Conservation (phyloP, 2,329 filamentous ascomycete genomes). For the Fusarium poae region DNA sequence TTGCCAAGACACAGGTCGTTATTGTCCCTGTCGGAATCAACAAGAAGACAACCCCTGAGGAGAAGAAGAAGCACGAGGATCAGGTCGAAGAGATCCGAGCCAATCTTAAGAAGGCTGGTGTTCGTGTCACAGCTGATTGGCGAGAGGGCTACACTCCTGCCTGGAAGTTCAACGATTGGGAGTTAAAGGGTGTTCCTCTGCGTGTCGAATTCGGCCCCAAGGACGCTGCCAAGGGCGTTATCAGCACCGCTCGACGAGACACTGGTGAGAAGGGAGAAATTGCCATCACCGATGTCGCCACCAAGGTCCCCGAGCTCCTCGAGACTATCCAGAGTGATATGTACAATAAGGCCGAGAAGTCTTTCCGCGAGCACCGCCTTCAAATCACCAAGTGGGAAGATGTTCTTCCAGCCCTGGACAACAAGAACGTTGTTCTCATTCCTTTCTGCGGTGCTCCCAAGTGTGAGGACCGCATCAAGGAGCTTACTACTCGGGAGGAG, state of each 20-base stretch:
- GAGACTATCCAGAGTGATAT: conserved; percentile 92
- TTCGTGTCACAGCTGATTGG: conserved; percentile 85
- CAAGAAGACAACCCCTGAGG: conserved; percentile 85
- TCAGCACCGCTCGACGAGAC: conserved; percentile 89
- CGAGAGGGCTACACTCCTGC: conserved; percentile 93
- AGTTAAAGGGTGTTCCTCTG: conserved; percentile 93
- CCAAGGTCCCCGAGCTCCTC: conserved; percentile 82
- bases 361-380: conserved; percentile 85
- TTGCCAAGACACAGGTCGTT: conserved; percentile 87
- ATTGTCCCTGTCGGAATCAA: conserved; percentile 94
- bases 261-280: conserved; percentile 86
- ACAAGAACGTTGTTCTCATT: conserved; percentile 92
- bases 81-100: conserved; percentile 79
- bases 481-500: conserved; percentile 82
- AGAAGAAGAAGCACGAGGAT: conserved; percentile 79
- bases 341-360: conserved; percentile 78
- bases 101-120: conserved; percentile 76
- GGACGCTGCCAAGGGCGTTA: conserved; percentile 86
- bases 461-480: conserved; percentile 96
- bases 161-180: conserved; percentile 99
- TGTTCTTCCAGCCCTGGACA: conserved; percentile 89
- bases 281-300: conserved; percentile 78
- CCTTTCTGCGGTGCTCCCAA: conserved; percentile 85
- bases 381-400: conserved; percentile 89
- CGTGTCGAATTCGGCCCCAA: conserved; percentile 96